A percentile compares a stretch with the other conserved stretches of the same genome.
Conservation (phyloP, 257 asterid genomes). For the Avicennia marina region DNA sequence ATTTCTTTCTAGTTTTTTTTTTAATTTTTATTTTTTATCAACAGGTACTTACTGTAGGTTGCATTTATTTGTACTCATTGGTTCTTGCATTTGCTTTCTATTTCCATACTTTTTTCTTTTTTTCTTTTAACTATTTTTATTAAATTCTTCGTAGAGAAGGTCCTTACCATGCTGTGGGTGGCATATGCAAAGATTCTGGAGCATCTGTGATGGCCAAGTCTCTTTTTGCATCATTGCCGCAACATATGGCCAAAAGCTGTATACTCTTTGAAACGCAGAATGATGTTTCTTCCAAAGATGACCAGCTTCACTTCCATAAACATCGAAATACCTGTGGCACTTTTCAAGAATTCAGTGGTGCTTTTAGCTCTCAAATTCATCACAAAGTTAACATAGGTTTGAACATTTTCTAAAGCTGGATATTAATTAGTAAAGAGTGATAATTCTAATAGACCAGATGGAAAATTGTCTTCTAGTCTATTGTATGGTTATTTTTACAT, state of each 20-base stretch:
- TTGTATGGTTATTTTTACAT: too few relatives aligned
- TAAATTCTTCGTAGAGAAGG: slow-evolving; percentile 59
- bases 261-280: slow-evolving; percentile 44
- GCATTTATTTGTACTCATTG: slow-evolving; percentile 6
- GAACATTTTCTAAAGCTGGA: slow-evolving; percentile 36
- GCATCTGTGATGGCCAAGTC: slow-evolving; percentile 90
- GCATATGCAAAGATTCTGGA: slow-evolving; percentile 78
- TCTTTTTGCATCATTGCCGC: slow-evolving; percentile 83
- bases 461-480: too few relatives aligned
- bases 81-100: slow-evolving; percentile 16
- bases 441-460: too few relatives aligned
- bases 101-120: too few relatives aligned
- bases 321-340: slow-evolving; percentile 51
- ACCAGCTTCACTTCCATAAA: slow-evolving; percentile 39
- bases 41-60: too few relatives aligned
- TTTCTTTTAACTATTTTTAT: slow-evolving; percentile 21
- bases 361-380: slow-evolving; percentile 54
- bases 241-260: slow-evolving; percentile 47
- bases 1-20: too few relatives aligned
- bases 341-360: slow-evolving; percentile 58
- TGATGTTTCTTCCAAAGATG: slow-evolving; percentile 51
- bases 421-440: slow-evolving; percentile 16
- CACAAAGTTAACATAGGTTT: slow-evolving; percentile 68
- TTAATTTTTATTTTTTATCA: too few relatives aligned
- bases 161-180: slow-evolving; percentile 87